Base-by-base conservation (phyloP, 768 basidiomycete species). In the Termitomyces eurrhizus region DNA sequence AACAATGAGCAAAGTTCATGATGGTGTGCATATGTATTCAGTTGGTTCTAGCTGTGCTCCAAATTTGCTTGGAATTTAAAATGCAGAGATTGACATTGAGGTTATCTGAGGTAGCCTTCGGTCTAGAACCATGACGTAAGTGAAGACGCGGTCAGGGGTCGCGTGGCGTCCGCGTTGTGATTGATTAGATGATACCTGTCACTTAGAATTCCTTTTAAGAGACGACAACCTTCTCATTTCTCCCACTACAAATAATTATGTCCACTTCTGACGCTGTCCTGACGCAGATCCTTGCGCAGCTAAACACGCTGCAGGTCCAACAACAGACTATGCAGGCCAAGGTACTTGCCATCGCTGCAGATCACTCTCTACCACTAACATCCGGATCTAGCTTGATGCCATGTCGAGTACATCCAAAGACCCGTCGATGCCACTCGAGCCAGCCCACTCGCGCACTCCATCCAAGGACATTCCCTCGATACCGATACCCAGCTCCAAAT, bases 281-380 rank as follows among this genome's bases (percentile, higher is more conserved):
- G 52, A 80, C 81, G 0, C 88, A 92, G 71, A 93, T 94, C 58
- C 78, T 93, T 9, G 74, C 77, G 7, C 87, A 88, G 73, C 82
- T 94, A 56, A 80, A 88, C 65, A 77, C 83, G 4, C 78, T 94
- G 67, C 88, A 90, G 70, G 73, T 87, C 52, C 84, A 84, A 52
- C 90, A 93, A 69, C 89, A 92, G 72, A 80, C 84, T 0, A 77
- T 93, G 67, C 88, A 92, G 65, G 86, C 89, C 26, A 91, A 94
- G 81, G 91, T 92, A 64, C 44, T n/a, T 52, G 24, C 0, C 14
- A n/a, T 29, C 9, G 37, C 29, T 8, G 16, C 24, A 44, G 42
- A 44, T 44, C 42, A 9, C 52, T 52, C 32, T 29, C 18, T 58
- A 57, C 44, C 46, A 50, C 61, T 51, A 1, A 51, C 8, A 2